Percentiles rank a stretch among this genome's conserved stretches.
Evolutionary conservation across 805 yeast species (phyloP).

Genomic region (Metahyphopichia silvanorum): DNA sequence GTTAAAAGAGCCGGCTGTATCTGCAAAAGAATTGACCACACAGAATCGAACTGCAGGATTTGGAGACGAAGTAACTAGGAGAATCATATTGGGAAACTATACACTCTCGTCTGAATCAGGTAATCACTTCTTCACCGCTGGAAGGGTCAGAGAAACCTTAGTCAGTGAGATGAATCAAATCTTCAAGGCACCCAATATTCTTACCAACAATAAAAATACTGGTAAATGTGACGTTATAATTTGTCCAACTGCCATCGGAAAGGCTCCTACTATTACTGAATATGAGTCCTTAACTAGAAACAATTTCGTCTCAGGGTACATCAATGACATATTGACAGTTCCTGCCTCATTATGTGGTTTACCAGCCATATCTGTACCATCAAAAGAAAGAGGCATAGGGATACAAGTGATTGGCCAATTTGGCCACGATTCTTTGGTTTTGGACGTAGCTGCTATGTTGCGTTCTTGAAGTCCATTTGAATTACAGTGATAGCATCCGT

Average conservation of each 20-base stretch:
- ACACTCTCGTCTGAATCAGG: conserved; percentile 74
- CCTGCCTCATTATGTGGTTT: conserved; percentile 92
- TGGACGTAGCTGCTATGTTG: conserved; percentile 31
- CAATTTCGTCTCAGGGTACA: conserved; percentile 58
- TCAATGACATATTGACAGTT: conserved; percentile 81
- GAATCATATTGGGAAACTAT: conserved; percentile 84
- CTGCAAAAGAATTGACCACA: conserved; percentile 13
- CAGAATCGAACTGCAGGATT: conserved; percentile 64
- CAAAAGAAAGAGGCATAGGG: conserved; percentile 50
- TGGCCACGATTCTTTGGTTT: conserved; percentile 70
- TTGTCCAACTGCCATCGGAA: conserved; percentile 65
- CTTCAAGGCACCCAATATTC: conserved; percentile 51
- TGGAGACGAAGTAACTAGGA: conserved; percentile 78
- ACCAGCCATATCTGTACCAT: conserved; percentile 82
- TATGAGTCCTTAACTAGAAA: conserved; percentile 29
- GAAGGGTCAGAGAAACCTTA: conserved; percentile 55
- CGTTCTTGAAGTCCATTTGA: conserved; percentile 23
- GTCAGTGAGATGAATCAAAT: conserved; percentile 63
- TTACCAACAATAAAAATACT: conserved; percentile 6
- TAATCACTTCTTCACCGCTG: conserved; percentile 77
- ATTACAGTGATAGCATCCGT: too few species aligned
- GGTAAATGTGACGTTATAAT: conserved; percentile 61
- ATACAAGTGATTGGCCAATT: conserved; percentile 83
- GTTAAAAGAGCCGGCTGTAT: too few species aligned
- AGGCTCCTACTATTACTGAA: conserved; percentile 53